Percentiles rank a stretch among this genome's conserved stretches.
Conservation (phyloP, 176 grass and related monocot species). For the Carex parvula region DNA sequence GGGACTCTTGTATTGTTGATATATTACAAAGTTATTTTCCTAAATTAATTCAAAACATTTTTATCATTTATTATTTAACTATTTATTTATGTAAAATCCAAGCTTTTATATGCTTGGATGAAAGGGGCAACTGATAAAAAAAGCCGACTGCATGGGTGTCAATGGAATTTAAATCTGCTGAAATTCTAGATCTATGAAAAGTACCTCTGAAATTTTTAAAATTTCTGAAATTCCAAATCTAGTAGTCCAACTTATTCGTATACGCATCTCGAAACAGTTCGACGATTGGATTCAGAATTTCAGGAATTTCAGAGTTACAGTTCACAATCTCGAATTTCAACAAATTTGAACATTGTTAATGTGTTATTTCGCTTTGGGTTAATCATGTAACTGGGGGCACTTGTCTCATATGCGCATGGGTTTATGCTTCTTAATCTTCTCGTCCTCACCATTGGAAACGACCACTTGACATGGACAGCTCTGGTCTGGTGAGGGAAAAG, state of each 20-base stretch:
- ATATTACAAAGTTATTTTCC: background rate
- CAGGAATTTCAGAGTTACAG: too few species aligned
- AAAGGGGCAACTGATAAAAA: background rate
- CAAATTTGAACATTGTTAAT: background rate
- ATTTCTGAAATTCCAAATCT: too few species aligned
- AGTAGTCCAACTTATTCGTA: too few species aligned
- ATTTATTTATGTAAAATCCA: too few species aligned
- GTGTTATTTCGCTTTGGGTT: constrained; percentile 13
- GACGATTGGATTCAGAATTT: too few species aligned
- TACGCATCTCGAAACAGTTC: too few species aligned
- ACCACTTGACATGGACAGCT: background rate
- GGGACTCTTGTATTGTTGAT: background rate
- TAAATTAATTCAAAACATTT: background rate
- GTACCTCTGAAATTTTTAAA: too few species aligned
- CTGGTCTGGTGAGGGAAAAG: background rate
- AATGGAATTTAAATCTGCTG: background rate
- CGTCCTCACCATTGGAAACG: background rate
- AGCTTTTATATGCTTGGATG: background rate
- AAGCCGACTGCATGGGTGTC: constrained; percentile 18
- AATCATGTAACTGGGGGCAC: background rate
- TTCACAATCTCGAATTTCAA: too few species aligned
- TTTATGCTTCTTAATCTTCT: background rate
- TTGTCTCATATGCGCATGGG: background rate
- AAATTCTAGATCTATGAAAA: too few species aligned
- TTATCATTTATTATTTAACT: background rate